Conservation (phyloP, 768 basidiomycete genomes). For the Phylloporus sp. region DNA sequence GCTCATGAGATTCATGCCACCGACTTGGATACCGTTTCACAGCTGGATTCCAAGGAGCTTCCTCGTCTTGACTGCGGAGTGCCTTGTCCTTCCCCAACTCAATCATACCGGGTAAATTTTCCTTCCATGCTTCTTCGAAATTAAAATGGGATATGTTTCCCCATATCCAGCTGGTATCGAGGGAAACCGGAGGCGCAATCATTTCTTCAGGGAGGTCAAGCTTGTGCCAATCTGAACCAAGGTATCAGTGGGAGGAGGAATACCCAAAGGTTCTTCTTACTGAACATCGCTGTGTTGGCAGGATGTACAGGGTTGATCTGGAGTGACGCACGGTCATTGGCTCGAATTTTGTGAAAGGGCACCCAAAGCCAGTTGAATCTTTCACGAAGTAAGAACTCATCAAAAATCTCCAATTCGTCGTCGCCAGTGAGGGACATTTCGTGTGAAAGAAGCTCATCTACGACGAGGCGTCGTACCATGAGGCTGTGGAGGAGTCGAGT, state of each 20-base stretch:
- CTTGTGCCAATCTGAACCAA: fast-evolving
- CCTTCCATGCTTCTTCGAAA: background rate
- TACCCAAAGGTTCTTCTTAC: too few relatives aligned
- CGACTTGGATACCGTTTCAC: background rate
- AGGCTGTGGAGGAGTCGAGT: background rate
- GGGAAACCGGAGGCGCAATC: background rate
- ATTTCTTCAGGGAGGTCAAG: background rate
- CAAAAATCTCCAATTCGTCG: background rate
- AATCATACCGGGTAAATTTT: background rate
- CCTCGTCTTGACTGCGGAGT: background rate
- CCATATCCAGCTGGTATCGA: background rate
- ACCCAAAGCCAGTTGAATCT: background rate
- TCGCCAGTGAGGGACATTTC: background rate
- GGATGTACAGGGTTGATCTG: background rate
- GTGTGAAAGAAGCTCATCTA: background rate
- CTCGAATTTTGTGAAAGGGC: background rate
- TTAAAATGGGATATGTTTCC: background rate
- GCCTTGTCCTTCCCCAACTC: background rate
- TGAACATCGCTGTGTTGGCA: background rate
- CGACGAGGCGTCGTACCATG: background rate
- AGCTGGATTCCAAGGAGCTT: background rate
- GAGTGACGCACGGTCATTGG: background rate
- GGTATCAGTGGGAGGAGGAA: too few relatives aligned
- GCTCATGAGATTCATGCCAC: background rate
- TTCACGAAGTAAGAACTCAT: background rate